Conservation (phyloP, 192 early-diverging fungal species). For the Coemansia sp. region DNA sequence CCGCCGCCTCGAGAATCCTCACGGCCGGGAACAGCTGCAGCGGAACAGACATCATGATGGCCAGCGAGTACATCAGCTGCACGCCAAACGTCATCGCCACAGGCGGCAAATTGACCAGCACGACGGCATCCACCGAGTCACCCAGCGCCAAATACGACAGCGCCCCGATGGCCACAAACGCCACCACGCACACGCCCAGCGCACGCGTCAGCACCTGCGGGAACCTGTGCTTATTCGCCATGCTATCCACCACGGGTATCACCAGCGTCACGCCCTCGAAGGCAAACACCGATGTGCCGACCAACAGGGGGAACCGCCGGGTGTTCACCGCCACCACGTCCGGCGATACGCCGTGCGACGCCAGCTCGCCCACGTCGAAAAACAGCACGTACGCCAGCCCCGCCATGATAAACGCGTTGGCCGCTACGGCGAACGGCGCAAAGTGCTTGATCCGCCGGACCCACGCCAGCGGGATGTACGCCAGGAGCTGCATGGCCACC, state of each 20-base stretch:
- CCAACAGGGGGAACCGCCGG: slow-evolving; percentile 76
- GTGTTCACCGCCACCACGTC: slow-evolving; percentile 73
- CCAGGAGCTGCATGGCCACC: slow-evolving; percentile 70
- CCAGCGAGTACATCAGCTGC: slow-evolving; percentile 87
- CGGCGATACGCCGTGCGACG: slow-evolving; percentile 45
- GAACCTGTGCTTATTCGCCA: slow-evolving; percentile 87
- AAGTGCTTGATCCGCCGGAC: slow-evolving; percentile 90
- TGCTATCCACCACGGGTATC: slow-evolving; percentile 68
- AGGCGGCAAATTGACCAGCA: slow-evolving; percentile 82
- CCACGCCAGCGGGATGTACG: slow-evolving; percentile 82
- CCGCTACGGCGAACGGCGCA: slow-evolving; percentile 81
- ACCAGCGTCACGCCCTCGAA: slow-evolving; percentile 88
- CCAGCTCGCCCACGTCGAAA: slow-evolving; percentile 58
- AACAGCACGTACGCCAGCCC: slow-evolving; percentile 84
- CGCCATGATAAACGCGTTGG: slow-evolving; percentile 87
- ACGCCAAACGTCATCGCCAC: slow-evolving; percentile 61
- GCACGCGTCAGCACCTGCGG: slow-evolving; percentile 69
- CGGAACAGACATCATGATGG: slow-evolving; percentile 92
- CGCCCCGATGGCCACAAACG: slow-evolving; percentile 78
- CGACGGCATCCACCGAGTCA: slow-evolving; percentile 77
- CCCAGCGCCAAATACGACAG: slow-evolving; percentile 87
- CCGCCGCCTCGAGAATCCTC: slow-evolving; percentile 80
- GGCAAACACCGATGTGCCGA: slow-evolving; percentile 92
- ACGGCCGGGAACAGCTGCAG: slow-evolving; percentile 90
- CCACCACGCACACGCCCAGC: slow-evolving; percentile 71